Evolutionary conservation across 1,139 yeast genomes (phyloP), one percentile per base, ranked within the genome.

Genomic region (Candida gigantensis): DNA sequence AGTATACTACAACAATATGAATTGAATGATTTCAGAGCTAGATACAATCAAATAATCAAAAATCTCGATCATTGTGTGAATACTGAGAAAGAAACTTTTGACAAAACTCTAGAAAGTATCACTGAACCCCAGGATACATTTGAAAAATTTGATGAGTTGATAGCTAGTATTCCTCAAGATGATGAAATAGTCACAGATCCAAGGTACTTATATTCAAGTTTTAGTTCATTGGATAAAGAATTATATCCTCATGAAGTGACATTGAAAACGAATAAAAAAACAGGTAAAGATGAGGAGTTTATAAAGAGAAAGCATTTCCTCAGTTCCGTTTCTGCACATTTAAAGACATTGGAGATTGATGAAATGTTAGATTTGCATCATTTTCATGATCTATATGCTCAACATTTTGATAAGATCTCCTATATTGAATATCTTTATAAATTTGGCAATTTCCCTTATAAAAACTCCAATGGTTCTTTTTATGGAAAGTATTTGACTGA

Each of bases 1-100:
- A 67, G 73, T 1, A 50, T 78, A 9, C 47, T 79, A 11, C 94
- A 85, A 47, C 81, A 82, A 48, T 86, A 83, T 55, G 97, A 90
- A 54, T 67, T 87, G 3, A 63, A 68, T 12, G 50, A 57, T 32
- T 75, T 90, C 33, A 50, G 76, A 3, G 65, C 71, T 6, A 72
- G 76, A 42, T 80, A 78, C 49, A 55, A 64, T 27, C 50, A 2
- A 42, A 27, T 31, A 17, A 18, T 39, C 14, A 34, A 34, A n/a
- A 28, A 37, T 5, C 23, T 41, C n/a, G n/a, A 20, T n/a, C 32
- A 28, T 15, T 35, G 41, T 20, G 35, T 53, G 7, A 50, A 45
- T 1, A 41, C 55, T 4, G 43, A 55, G 10, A 41, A 40, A 6
- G 45, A 46, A 1, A 18, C 37, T 24, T 44, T 56, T 17, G 37